Evolutionary conservation across 352 stramenopile genomes (phyloP).

Genomic region (Pythium volutum): DNA sequence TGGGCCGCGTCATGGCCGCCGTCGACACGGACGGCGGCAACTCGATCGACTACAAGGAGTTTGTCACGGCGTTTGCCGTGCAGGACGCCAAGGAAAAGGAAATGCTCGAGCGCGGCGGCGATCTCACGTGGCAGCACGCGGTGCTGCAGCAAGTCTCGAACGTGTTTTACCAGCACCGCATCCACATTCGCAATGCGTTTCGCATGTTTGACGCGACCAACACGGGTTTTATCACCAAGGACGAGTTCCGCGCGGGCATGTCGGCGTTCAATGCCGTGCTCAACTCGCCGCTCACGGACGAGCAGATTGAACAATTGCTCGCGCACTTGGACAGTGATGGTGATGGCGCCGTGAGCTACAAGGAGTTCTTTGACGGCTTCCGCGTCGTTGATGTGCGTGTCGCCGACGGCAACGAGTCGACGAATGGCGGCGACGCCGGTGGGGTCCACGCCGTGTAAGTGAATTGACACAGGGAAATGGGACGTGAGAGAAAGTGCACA

Average conservation of each 20-base stretch:
- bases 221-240: slow-evolving; percentile 66
- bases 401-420: slow-evolving; percentile 13
- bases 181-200: slow-evolving; percentile 91
- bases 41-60: slow-evolving; percentile 92
- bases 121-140: slow-evolving; percentile 87
- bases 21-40: slow-evolving; percentile 88
- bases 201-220: slow-evolving; percentile 91
- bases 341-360: slow-evolving; percentile 91
- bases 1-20: slow-evolving; percentile 74
- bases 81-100: slow-evolving; percentile 70
- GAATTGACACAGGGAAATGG: background rate
- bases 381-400: slow-evolving; percentile 78
- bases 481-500: background rate
- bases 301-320: slow-evolving; percentile 90
- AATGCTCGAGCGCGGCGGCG: slow-evolving; percentile 49
- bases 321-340: slow-evolving; percentile 86
- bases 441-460: background rate
- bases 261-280: slow-evolving; percentile 88
- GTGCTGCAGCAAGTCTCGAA: slow-evolving; percentile 93
- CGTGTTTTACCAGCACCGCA: slow-evolving; percentile 93
- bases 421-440: slow-evolving; percentile 2
- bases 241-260: slow-evolving; percentile 87
- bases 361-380: slow-evolving; percentile 93
- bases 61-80: slow-evolving; percentile 88
- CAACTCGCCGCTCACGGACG: slow-evolving; percentile 87